phyloP scores from a whole-genome alignment of 148 eudicot species.

The Gaultheria prostrata region DNA sequence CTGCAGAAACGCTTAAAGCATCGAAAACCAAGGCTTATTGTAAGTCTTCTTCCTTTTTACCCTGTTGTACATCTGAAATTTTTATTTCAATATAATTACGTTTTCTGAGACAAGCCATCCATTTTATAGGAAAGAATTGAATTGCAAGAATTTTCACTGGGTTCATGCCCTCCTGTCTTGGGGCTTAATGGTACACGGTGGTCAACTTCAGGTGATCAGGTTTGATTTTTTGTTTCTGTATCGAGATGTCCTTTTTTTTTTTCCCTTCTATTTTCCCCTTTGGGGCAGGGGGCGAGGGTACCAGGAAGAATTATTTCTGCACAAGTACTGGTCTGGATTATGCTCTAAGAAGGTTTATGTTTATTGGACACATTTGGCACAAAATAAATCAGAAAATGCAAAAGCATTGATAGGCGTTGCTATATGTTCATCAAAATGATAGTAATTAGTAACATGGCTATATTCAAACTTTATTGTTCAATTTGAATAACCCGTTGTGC shows the following conservation, averaged over 20 bases:
- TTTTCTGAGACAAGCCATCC: not conserved
- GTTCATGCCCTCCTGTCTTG: slow-evolving; percentile 69
- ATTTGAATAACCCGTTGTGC: not conserved
- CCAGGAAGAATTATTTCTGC: not conserved
- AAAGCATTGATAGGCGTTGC: not conserved
- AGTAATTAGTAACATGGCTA: not conserved
- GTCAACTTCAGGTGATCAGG: slow-evolving; percentile 79
- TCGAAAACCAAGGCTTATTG: slow-evolving; percentile 74
- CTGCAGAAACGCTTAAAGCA: slow-evolving; percentile 91
- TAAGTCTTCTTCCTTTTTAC: slow-evolving; percentile 36
- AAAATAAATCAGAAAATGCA: not conserved
- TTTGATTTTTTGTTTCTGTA: slow-evolving; percentile 24
- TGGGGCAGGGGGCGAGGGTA: not conserved
- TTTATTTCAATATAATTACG: not conserved
- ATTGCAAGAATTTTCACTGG: slow-evolving; percentile 86
- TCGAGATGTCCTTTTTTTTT: not conserved
- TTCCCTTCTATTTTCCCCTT: too few species aligned
- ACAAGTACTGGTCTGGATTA: not conserved
- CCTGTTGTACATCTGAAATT: not conserved
- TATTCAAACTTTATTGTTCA: slow-evolving; percentile 8
- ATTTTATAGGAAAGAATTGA: slow-evolving; percentile 82
- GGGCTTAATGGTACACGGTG: slow-evolving; percentile 86
- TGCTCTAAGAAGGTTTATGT: not conserved
- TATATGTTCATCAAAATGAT: not conserved
- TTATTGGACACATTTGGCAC: not conserved